phyloP scores from a whole-genome alignment of 805 yeast species.

The Myxozyma neglecta region DNA sequence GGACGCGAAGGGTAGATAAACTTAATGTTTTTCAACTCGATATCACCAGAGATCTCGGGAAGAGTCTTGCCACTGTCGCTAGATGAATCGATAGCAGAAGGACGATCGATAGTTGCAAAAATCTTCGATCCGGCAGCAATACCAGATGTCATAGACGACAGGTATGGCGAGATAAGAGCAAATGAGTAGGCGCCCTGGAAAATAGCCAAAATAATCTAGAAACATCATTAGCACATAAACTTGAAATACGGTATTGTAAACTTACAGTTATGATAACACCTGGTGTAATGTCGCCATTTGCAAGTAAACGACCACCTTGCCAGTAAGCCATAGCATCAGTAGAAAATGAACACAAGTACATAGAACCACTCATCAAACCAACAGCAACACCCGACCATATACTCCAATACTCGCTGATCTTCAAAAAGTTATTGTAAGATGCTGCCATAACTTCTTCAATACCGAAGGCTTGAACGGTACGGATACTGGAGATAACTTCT shows the following conservation, averaged over 20 bases:
- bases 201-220: constrained; percentile 45
- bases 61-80: constrained; percentile 33
- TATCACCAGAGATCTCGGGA: constrained; percentile 54
- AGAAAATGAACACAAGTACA: constrained; percentile 31
- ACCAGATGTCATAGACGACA: constrained; percentile 43
- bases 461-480: constrained; percentile 47
- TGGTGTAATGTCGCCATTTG: constrained; percentile 18
- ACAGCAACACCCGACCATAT: constrained; percentile 28
- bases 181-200: constrained; percentile 46
- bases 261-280: constrained; percentile 30
- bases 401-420: constrained; percentile 33
- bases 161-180: constrained; percentile 44
- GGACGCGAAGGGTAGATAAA: constrained; percentile 82
- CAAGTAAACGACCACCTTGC: constrained; percentile 35
- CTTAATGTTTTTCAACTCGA: constrained; percentile 75
- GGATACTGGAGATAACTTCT: constrained; percentile 43
- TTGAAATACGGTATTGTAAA: not conserved
- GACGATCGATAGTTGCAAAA: constrained; percentile 46
- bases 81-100: constrained; percentile 41
- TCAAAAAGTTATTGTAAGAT: constrained; percentile 39
- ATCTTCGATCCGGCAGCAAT: constrained; percentile 43
- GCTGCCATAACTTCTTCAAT: constrained; percentile 42
- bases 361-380: constrained; percentile 37
- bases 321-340: constrained; percentile 37
- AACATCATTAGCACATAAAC: constrained; percentile 33